Percentiles rank a stretch among this genome's conserved stretches.
These are phyloP conservation scores for Kuraishia molischiana DNA, from an alignment of 805 yeast genomes.

Conservation along the genomic window DNA sequence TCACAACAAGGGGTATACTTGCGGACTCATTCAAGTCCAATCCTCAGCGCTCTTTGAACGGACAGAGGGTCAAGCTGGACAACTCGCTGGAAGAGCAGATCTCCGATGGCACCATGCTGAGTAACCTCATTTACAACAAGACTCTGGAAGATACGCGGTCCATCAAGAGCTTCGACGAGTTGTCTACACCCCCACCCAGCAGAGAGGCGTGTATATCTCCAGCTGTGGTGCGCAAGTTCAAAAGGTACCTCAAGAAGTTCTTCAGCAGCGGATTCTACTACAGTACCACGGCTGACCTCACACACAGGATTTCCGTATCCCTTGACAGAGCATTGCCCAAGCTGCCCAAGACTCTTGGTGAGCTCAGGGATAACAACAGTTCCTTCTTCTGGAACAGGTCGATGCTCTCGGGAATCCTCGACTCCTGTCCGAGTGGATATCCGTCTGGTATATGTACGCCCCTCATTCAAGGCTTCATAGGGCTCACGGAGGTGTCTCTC, in stretches of 20 bases:
- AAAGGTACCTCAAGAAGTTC: constrained; percentile 6
- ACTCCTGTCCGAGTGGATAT: background rate
- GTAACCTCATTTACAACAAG: background rate
- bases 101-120: background rate
- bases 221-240: constrained; percentile 7
- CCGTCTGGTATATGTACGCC: background rate
- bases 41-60: constrained; percentile 10
- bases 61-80: constrained; percentile 4
- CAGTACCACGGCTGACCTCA: constrained; percentile 7
- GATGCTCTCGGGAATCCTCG: background rate
- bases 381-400: background rate
- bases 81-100: background rate
- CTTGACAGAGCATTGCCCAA: background rate
- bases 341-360: background rate
- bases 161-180: background rate
- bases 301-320: background rate
- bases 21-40: constrained; percentile 12
- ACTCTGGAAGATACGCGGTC: background rate
- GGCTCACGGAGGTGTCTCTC: no score
- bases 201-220: constrained; percentile 2
- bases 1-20: constrained; percentile 11
- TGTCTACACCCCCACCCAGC: background rate
- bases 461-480: constrained; percentile 1
- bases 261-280: constrained; percentile 13
- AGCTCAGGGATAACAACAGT: background rate